phyloP scores from a whole-genome alignment of 805 yeast genomes.

The Wickerhamomyces pijperi region DNA sequence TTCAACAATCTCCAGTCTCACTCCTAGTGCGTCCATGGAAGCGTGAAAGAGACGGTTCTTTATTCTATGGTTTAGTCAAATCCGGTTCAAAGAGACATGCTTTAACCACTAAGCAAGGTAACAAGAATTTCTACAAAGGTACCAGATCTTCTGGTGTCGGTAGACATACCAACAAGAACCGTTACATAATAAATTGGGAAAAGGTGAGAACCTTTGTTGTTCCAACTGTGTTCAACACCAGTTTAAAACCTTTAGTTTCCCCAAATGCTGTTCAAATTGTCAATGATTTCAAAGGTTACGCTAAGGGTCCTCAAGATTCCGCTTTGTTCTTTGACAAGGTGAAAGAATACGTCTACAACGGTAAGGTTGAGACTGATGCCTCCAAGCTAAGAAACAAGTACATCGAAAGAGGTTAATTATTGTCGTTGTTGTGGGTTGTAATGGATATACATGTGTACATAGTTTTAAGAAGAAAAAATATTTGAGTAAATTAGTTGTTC shows the following conservation, averaged over 20 bases:
- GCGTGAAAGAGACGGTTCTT: conserved; percentile 68
- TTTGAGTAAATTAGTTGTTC: no score
- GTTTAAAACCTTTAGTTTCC: conserved; percentile 68
- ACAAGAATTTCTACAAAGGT: conserved; percentile 91
- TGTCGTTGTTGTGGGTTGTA: no score
- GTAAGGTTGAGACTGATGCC: conserved; percentile 35
- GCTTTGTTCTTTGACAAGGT: conserved; percentile 61
- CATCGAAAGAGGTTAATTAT: conserved; percentile 22
- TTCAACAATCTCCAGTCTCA: conserved; percentile 33
- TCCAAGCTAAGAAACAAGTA: conserved; percentile 13
- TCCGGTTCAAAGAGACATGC: conserved; percentile 77
- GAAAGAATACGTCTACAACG: conserved; percentile 66
- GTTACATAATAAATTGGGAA: conserved; percentile 67
- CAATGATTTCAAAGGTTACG: conserved; percentile 60
- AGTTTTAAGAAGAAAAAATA: not conserved
- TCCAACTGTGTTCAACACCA: conserved; percentile 37
- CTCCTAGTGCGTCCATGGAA: conserved; percentile 82
- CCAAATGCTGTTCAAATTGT: conserved; percentile 59
- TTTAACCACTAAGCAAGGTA: conserved; percentile 86
- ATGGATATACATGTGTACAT: no score
- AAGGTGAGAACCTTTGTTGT: conserved; percentile 87
- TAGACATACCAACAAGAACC: conserved; percentile 59
- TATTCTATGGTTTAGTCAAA: conserved; percentile 72
- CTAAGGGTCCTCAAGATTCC: conserved; percentile 64
- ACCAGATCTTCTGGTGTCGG: conserved; percentile 94